These are phyloP conservation scores for Ceratocystis albifundus DNA, from an alignment of 2,329 filamentous ascomycete species.

Conservation along the genomic window DNA sequence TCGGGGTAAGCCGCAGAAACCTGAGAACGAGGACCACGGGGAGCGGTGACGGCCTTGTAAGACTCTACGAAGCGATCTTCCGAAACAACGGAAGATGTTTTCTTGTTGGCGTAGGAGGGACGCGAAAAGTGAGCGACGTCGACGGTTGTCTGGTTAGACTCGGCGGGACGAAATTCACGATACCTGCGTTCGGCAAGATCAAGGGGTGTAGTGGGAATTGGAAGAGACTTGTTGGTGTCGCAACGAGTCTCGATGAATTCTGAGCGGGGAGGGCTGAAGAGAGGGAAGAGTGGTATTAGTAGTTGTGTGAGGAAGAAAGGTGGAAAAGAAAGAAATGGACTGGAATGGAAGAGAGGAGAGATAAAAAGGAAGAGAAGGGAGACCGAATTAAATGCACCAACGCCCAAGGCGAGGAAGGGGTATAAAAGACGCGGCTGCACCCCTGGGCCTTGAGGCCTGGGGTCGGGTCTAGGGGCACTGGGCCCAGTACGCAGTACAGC, in stretches of 20 bases:
- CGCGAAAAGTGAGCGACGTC: constrained; percentile 25
- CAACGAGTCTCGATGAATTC: constrained; percentile 53
- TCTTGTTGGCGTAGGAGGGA: constrained; percentile 19
- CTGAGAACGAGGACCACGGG: constrained; percentile 23
- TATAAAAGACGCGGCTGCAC: constrained; percentile 18
- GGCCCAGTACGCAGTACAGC: constrained; percentile 10
- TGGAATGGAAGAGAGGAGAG: constrained; percentile 6
- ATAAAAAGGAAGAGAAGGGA: constrained; percentile 8
- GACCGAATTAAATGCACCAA: constrained; percentile 12
- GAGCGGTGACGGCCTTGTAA: constrained; percentile 29
- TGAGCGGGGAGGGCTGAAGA: constrained; percentile 29
- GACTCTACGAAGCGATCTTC: constrained; percentile 25
- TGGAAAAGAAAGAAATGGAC: background rate
- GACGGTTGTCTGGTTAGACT: constrained; percentile 36
- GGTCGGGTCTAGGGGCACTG: too few relatives aligned
- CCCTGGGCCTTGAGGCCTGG: background rate
- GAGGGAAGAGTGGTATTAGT: constrained; percentile 18
- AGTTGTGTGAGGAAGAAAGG: constrained; percentile 35
- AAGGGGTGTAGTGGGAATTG: constrained; percentile 40
- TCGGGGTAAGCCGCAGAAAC: constrained; percentile 21
- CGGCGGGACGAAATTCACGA: constrained; percentile 36
- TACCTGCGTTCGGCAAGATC: constrained; percentile 57
- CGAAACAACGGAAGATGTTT: constrained; percentile 20
- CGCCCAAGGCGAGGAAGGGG: constrained; percentile 16
- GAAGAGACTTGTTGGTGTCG: constrained; percentile 48